A percentile compares a stretch with the other conserved stretches of the same genome.
Evolutionary conservation across 2,329 filamentous ascomycete genomes (phyloP).

Genomic region (Exophiala bonariae): DNA sequence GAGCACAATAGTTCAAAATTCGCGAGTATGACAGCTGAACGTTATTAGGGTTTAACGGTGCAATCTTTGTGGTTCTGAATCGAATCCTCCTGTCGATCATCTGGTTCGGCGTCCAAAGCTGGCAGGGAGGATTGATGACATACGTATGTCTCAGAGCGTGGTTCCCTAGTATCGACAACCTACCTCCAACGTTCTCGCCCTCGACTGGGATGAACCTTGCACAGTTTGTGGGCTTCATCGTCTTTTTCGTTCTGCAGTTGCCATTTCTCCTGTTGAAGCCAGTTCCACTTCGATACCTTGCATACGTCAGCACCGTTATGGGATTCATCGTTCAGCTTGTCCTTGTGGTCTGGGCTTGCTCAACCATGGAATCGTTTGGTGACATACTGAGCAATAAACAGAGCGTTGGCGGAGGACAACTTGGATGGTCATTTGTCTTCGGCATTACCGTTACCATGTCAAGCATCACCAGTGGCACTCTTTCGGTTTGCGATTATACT

Average conservation of each 20-base stretch:
- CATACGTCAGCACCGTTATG: background rate
- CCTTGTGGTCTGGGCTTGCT: slow-evolving; percentile 4
- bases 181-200: slow-evolving; percentile 4
- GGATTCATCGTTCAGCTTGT: slow-evolving; percentile 7
- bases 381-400: background rate
- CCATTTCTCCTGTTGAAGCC: slow-evolving; percentile 3
- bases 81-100: slow-evolving; percentile 60
- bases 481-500: slow-evolving; percentile 5
- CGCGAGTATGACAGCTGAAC: background rate
- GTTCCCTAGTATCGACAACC: slow-evolving; percentile 3
- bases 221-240: slow-evolving; percentile 8
- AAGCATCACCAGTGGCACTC: slow-evolving; percentile 4
- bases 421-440: slow-evolving; percentile 6
- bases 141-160: slow-evolving; percentile 32
- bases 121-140: slow-evolving; percentile 49
- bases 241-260: slow-evolving; percentile 6
- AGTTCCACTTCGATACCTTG: background rate
- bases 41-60: background rate
- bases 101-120: slow-evolving; percentile 53
- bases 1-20: background rate
- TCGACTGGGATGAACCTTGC: slow-evolving; percentile 7
- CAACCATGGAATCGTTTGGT: slow-evolving; percentile 4
- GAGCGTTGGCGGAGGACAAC: background rate
- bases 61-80: slow-evolving; percentile 7
- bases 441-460: slow-evolving; percentile 7